Evolutionary conservation across 495 filamentous ascomycete species (phyloP), one percentile per base, ranked within the genome.

Genomic region (Cercophora sp.): DNA sequence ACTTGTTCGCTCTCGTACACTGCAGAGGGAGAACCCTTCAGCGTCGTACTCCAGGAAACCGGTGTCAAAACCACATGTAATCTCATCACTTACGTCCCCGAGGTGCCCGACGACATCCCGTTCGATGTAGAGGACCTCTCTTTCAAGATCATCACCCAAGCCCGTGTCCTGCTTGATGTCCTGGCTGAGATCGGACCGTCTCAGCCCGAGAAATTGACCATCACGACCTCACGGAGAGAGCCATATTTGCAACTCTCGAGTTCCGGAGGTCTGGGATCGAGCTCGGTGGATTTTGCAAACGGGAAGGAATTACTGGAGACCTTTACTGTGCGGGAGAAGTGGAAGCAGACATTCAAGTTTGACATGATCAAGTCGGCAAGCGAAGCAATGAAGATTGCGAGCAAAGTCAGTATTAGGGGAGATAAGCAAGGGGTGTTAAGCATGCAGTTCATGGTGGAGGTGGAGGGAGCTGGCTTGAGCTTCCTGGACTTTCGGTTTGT

Each of bases 361-460:
- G 75, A 80, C 2, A 76, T 92, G n/a, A 72, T 98, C 55, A 88
- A 87, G 61, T 83, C 86, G 36, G 90, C 92, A 1, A 78, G 77
- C 27, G 82, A 89, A 31, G 93, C 93, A 3, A 96, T 98, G 94
- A 83, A 82, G 25, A 80, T 89, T 37, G 90, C 93, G 19, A 88
- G 78, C 49, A 98, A 96, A 67, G 92, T 96, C 20, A 96, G 91
- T 63, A 81, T 98, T 52, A 76, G 93, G 5, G 83, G 87, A 5
- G 93, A 98, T 72, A 74, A 78, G 9, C 85, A 90, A 66, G 93
- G 93, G 0, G 91, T 97, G 13, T 68, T 98, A 54, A 96, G 89
- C 67, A 72, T 97, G 62, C 93, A 98, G 68, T 96, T 98, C 59
- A 94, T 98, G 90, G 85, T 98, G 27, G 89, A 96, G 64, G 69